Evolutionary conservation across 495 filamentous ascomycete genomes (phyloP).

Genomic region (Aeminium ludgeri): DNA sequence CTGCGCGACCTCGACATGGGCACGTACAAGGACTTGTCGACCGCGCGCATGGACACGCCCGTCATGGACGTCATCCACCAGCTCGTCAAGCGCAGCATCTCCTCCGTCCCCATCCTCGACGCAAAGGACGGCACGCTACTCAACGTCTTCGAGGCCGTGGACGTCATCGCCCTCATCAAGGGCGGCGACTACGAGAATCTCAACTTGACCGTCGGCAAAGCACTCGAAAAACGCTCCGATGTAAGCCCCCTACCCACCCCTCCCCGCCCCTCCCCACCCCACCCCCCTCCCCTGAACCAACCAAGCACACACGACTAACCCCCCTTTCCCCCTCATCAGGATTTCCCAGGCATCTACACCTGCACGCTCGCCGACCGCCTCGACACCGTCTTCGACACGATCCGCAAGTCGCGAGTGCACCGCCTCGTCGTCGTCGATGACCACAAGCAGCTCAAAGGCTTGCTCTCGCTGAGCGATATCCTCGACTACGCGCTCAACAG

Average conservation of each 20-base stretch:
- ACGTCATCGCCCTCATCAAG: slow-evolving; percentile 91
- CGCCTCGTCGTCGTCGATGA: slow-evolving; percentile 86
- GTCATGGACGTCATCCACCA: slow-evolving; percentile 94
- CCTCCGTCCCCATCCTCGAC: slow-evolving; percentile 86
- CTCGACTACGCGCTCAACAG: slow-evolving; percentile 67
- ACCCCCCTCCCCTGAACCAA: too few relatives aligned
- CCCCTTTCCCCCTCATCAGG: slow-evolving; percentile 28
- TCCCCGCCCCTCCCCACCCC: too few relatives aligned
- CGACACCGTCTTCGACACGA: slow-evolving; percentile 91
- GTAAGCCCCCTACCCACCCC: slow-evolving; percentile 33
- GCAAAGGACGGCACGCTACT: slow-evolving; percentile 62
- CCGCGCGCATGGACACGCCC: slow-evolving; percentile 76
- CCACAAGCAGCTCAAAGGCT: slow-evolving; percentile 62
- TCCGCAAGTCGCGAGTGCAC: slow-evolving; percentile 86
- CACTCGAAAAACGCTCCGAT: slow-evolving; percentile 68
- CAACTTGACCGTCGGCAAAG: slow-evolving; percentile 72
- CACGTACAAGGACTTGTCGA: slow-evolving; percentile 63
- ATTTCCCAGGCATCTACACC: slow-evolving; percentile 93
- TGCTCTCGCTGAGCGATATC: slow-evolving; percentile 91
- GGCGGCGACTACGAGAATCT: slow-evolving; percentile 85
- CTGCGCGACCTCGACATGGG: slow-evolving; percentile 73
- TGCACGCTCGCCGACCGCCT: slow-evolving; percentile 82
- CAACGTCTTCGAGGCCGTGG: slow-evolving; percentile 95
- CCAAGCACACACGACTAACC: too few relatives aligned
- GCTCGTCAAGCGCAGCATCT: slow-evolving; percentile 83